Conservation (phyloP, 768 basidiomycete species). For the Tulasnella sp. region DNA sequence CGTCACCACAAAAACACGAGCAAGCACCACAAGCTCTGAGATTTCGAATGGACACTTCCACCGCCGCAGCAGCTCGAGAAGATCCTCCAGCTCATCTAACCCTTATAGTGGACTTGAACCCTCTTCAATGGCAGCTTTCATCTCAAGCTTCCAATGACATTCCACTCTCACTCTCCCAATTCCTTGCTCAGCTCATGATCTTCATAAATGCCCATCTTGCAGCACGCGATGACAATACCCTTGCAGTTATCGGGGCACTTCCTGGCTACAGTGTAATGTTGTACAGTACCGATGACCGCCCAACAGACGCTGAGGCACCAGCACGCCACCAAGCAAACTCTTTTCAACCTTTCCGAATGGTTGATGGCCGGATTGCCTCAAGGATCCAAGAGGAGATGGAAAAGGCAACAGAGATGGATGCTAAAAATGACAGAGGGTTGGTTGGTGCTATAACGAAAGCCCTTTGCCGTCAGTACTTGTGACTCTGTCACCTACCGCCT, state of each 20-base stretch:
- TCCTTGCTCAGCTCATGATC: slow-evolving; percentile 83
- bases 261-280: slow-evolving; percentile 77
- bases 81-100: slow-evolving; percentile 59
- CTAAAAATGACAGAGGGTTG: slow-evolving; percentile 54
- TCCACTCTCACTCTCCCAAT: slow-evolving; percentile 66
- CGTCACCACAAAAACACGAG: slow-evolving; percentile 20
- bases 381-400: slow-evolving; percentile 62
- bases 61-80: slow-evolving; percentile 11
- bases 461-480: slow-evolving; percentile 70
- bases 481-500: background rate
- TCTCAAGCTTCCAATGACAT: slow-evolving; percentile 53
- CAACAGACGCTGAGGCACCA: slow-evolving; percentile 39
- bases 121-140: slow-evolving; percentile 82
- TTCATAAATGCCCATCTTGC: slow-evolving; percentile 95
- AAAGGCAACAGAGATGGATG: slow-evolving; percentile 53
- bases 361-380: slow-evolving; percentile 52
- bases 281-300: slow-evolving; percentile 65
- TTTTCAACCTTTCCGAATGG: slow-evolving; percentile 79
- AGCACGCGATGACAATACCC: slow-evolving; percentile 84
- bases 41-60: slow-evolving; percentile 19
- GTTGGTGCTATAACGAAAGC: slow-evolving; percentile 92
- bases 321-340: slow-evolving; percentile 65
- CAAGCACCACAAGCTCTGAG: slow-evolving; percentile 6
- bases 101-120: slow-evolving; percentile 83
- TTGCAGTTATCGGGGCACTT: slow-evolving; percentile 90